Percentiles rank a stretch among this genome's conserved stretches.
Evolutionary conservation across 2,329 filamentous ascomycete genomes (phyloP).

Genomic region (Fonsecaea multimorphosa): DNA sequence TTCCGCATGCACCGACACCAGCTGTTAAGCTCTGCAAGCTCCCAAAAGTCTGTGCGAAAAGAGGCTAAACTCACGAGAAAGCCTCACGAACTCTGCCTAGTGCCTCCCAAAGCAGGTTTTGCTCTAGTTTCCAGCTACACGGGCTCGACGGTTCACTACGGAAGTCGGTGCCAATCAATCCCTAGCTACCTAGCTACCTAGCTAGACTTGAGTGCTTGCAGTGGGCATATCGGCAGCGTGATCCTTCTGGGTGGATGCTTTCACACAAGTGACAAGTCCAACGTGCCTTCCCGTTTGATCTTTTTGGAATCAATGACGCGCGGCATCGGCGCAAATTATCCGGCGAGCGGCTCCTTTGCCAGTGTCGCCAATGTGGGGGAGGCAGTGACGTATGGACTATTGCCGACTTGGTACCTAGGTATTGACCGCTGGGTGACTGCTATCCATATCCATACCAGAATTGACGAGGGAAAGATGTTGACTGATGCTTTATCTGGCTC

Average conservation of each 20-base stretch:
- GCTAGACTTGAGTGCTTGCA: no score
- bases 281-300: neutral
- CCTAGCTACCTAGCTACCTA: no score
- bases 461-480: neutral
- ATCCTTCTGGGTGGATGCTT: neutral
- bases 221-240: neutral
- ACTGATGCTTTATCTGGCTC: neutral
- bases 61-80: neutral
- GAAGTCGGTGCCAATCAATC: neutral
- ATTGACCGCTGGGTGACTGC: no score
- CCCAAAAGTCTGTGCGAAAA: neutral
- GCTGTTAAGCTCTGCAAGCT: neutral
- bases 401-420: no score
- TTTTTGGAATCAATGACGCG: slow-evolving; percentile 2
- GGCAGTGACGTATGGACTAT: neutral
- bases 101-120: slow-evolving; percentile 4
- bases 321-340: neutral
- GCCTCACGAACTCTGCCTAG: neutral
- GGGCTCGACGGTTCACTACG: neutral
- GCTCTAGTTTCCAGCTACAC: neutral
- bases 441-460: no score
- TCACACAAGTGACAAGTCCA: neutral
- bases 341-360: neutral
- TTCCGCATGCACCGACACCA: neutral
- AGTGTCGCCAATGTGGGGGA: no score